phyloP scores from a whole-genome alignment of 169 alveolate species.

The Cryptosporidium meleagridis region DNA sequence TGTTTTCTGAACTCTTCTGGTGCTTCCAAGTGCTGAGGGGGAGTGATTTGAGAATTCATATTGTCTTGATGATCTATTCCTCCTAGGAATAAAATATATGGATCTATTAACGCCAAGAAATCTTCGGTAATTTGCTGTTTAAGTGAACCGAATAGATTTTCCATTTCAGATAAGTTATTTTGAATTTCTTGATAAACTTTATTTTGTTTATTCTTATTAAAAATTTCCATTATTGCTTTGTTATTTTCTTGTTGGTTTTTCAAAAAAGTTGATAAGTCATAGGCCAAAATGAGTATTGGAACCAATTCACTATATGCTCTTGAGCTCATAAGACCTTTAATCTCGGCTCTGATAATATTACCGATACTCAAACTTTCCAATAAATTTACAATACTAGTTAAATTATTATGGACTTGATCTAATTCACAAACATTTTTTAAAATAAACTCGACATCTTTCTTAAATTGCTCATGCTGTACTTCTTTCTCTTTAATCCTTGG shows the following conservation, averaged over 20 bases:
- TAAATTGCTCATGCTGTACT: neutral
- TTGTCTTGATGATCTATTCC: slow-evolving; percentile 6
- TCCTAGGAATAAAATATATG: slow-evolving; percentile 35
- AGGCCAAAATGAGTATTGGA: neutral
- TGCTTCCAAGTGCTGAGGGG: slow-evolving; percentile 44
- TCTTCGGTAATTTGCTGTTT: slow-evolving; percentile 63
- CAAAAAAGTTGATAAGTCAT: neutral
- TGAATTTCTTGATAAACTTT: neutral
- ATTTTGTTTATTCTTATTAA: neutral
- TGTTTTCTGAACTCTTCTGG: slow-evolving; percentile 51
- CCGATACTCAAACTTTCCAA: neutral
- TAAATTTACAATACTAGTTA: neutral
- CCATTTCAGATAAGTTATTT: neutral
- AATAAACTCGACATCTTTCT: slow-evolving; percentile 10
- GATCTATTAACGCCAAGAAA: slow-evolving; percentile 44
- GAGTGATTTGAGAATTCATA: slow-evolving; percentile 10
- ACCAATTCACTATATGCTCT: slow-evolving; percentile 36
- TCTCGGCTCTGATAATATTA: neutral
- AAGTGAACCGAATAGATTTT: neutral
- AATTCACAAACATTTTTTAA: slow-evolving; percentile 2
- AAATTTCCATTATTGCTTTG: neutral
- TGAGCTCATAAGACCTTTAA: neutral
- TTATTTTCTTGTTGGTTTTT: neutral
- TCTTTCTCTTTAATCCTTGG: slow-evolving; percentile 24
- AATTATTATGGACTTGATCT: slow-evolving; percentile 19